Conservation (phyloP, 2,329 filamentous ascomycete genomes). For the Diplodia sapinea region DNA sequence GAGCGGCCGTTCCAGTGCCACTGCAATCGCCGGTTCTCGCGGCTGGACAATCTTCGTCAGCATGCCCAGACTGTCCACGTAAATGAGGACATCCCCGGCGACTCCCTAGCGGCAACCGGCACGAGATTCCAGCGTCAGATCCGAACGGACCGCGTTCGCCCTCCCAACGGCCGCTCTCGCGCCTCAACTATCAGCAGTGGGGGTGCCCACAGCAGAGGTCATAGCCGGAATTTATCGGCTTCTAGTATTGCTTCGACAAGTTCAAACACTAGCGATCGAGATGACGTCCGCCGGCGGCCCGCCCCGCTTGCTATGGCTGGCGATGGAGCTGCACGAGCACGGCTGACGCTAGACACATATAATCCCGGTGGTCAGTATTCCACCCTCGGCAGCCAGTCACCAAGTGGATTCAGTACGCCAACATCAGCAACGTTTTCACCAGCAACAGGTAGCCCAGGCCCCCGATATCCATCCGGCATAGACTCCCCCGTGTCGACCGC, state of each 20-base stretch:
- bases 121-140: conserved; percentile 93
- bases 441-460: conserved; percentile 71
- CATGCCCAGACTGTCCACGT: conserved; percentile 98
- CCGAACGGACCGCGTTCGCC: conserved; percentile 81
- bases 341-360: conserved; percentile 69
- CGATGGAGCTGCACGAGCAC: conserved; percentile 66
- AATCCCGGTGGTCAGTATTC: conserved; percentile 66
- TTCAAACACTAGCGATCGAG: conserved; percentile 66
- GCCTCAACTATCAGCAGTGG: conserved; percentile 76
- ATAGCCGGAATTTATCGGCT: conserved; percentile 82
- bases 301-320: conserved; percentile 82
- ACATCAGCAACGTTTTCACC: conserved; percentile 83
- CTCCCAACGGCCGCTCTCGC: conserved; percentile 73
- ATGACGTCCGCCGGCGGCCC: conserved; percentile 73
- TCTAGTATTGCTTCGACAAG: conserved; percentile 82
- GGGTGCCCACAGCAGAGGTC: conserved; percentile 73
- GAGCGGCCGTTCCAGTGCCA: conserved; percentile 97
- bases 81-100: conserved; percentile 93
- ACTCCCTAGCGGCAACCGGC: conserved; percentile 90
- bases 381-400: conserved; percentile 70
- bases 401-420: conserved; percentile 78
- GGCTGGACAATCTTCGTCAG: conserved; percentile 92
- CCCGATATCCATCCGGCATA: conserved; percentile 68
- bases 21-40: conserved; percentile 89
- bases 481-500: conserved; percentile 75